Evolutionary conservation across 2,329 filamentous ascomycete genomes (phyloP).

Genomic region (Lachnellula hyalina): DNA sequence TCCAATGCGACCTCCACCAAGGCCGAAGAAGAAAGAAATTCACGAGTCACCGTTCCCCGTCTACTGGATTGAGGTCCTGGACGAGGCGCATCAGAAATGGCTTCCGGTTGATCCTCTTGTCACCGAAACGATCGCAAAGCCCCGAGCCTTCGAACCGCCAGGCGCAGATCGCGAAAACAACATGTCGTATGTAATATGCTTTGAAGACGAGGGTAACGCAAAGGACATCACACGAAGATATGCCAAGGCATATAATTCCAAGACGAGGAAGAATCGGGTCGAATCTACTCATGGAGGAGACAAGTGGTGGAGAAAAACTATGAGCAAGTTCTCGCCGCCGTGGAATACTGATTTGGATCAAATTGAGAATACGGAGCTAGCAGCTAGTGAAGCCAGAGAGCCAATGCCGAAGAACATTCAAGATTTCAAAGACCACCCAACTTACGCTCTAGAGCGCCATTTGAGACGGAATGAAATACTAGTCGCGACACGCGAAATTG

Average conservation of each 20-base stretch:
- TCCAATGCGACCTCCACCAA: conserved; percentile 33
- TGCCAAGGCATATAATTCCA: conserved; percentile 81
- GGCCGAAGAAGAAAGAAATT: conserved; percentile 39
- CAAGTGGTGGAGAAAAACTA: conserved; percentile 49
- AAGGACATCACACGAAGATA: conserved; percentile 87
- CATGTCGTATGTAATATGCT: conserved; percentile 79
- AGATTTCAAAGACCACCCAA: conserved; percentile 82
- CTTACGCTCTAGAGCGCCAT: conserved; percentile 81
- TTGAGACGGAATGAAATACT: conserved; percentile 79
- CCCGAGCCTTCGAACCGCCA: conserved; percentile 75
- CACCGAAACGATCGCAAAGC: conserved; percentile 71
- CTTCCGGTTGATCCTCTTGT: conserved; percentile 81
- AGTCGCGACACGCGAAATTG: conserved; percentile 60
- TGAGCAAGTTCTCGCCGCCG: conserved; percentile 43
- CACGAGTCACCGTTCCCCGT: conserved; percentile 74
- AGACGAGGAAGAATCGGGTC: conserved; percentile 76
- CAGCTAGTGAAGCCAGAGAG: conserved; percentile 66
- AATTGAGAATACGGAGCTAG: conserved; percentile 74
- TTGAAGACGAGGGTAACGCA: conserved; percentile 72
- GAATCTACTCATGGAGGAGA: conserved; percentile 52
- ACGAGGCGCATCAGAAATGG: conserved; percentile 85
- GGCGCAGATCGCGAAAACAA: conserved; percentile 69
- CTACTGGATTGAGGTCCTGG: conserved; percentile 93
- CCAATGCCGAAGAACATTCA: conserved; percentile 80
- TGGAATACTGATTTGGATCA: conserved; percentile 64